Base-by-base conservation (phyloP, 2,329 filamentous ascomycete species). In the Blastomyces silverae region DNA sequence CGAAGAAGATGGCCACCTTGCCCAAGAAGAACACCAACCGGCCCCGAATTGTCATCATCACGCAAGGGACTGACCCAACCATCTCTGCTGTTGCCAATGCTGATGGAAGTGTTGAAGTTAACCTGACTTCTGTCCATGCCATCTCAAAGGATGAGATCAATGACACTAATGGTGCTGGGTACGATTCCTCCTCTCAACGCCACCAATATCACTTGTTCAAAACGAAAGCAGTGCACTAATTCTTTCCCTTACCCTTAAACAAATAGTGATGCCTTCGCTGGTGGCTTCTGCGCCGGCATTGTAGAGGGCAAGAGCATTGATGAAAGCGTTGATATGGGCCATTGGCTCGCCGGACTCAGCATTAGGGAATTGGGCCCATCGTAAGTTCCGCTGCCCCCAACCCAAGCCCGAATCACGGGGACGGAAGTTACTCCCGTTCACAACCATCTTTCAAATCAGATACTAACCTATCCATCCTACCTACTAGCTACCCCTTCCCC, bases 351-450 rank as follows among this genome's bases (percentile, higher is more conserved):
- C 61, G 89, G 89, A 74, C 83, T 96, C 73, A 94, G 92, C 83
- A 93, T 99, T 77, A 88, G 93, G 82, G 92, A 97, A 81, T 83
- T 97, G 72, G 94, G 94, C 73, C 92, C 93, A 80, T 94, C 92
- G 89, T 97, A 89, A 84, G 90, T 89, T 65, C 69, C 5, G 13
- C 53, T n/a, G 50, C 28, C n/a, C 53, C 53, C 2, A 34, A 22
- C 37, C n/a, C 28, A 31, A 31, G n/a, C 28, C 56, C 20, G 3
- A 17, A 25, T 2, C 37, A 2, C 2, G 31, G 42, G 11, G 3
- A 28, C 50, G 11, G 11, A 22, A 17, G 11, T 52, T 52, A 2
- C 50, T 28, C 13, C 22, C 34, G n/a, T 48, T 34, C n/a, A 42
- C 11, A 20, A 4, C 5, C 20, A 15, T 46, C 20, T 42, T 34